Evolutionary conservation across 192 early-diverging fungal genomes (phyloP).

Genomic region (Diversispora epigaea): DNA sequence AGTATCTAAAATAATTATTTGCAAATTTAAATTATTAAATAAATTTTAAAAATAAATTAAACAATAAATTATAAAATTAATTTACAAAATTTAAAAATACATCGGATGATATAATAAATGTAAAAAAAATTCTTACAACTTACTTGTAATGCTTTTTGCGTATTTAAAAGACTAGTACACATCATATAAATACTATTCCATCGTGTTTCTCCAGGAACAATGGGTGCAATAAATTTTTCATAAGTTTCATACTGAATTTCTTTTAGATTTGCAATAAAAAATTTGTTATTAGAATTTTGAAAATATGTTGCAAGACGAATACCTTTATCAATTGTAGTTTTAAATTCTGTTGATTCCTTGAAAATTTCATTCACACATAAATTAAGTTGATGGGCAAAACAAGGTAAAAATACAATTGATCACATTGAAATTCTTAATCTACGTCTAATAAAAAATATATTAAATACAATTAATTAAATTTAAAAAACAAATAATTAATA

Average conservation of each 20-base stretch:
- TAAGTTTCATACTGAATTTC: constrained; percentile 1
- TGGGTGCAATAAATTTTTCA: neutral
- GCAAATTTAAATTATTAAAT: too few species aligned
- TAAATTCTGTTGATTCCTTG: constrained; percentile 17
- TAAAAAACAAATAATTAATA: too few species aligned
- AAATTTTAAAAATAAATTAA: too few species aligned
- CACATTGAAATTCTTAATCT: neutral
- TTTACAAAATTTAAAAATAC: too few species aligned
- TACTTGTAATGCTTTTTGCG: too few species aligned
- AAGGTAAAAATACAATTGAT: constrained; percentile 10
- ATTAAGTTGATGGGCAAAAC: constrained; percentile 17
- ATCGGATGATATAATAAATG: too few species aligned
- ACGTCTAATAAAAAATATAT: constrained; percentile 13
- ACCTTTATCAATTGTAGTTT: neutral
- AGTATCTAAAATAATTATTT: too few species aligned
- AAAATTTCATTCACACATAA: constrained; percentile 8
- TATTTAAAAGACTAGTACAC: neutral
- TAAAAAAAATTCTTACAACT: too few species aligned
- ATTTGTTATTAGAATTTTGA: constrained; percentile 11
- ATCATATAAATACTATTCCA: constrained; percentile 15
- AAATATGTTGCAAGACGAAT: neutral
- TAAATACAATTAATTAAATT: neutral
- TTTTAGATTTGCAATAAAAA: constrained; percentile 26
- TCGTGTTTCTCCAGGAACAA: neutral
- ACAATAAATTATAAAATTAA: too few species aligned